Conservation (phyloP, 2,329 filamentous ascomycete species). For the Fusarium verrucosum region DNA sequence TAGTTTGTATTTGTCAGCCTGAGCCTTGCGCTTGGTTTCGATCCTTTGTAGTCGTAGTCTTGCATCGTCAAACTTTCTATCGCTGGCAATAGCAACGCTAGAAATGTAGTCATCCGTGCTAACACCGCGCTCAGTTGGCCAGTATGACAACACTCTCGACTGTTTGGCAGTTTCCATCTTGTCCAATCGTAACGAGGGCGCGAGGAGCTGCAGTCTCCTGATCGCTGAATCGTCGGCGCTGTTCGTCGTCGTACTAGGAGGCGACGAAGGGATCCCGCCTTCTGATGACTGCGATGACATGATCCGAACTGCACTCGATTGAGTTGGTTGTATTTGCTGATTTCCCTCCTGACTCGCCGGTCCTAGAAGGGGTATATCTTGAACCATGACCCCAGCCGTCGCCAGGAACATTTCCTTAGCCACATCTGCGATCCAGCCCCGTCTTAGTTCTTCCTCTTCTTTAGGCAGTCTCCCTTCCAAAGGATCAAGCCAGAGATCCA, state of each 20-base stretch:
- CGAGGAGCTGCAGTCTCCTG: conserved; percentile 50
- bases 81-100: conserved; percentile 50
- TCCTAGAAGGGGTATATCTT: conserved; percentile 47
- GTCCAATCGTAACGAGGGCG: conserved; percentile 43
- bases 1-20: conserved; percentile 49
- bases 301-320: conserved; percentile 27
- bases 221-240: conserved; percentile 44
- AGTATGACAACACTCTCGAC: conserved; percentile 49
- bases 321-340: conserved; percentile 17
- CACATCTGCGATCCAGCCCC: conserved; percentile 46
- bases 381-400: conserved; percentile 49
- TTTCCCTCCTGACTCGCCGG: conserved; percentile 13
- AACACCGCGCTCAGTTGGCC: conserved; percentile 52
- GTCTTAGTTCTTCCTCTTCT: conserved; percentile 38
- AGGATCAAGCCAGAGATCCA: conserved; percentile 48
- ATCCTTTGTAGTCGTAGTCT: conserved; percentile 48
- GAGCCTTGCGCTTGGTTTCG: conserved; percentile 48
- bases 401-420: conserved; percentile 50
- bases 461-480: conserved; percentile 37
- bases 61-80: conserved; percentile 49
- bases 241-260: conserved; percentile 18
- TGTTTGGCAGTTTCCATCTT: conserved; percentile 43
- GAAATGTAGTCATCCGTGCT: conserved; percentile 51
- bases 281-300: conserved; percentile 41
- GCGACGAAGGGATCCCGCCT: conserved; percentile 37